Evolutionary conservation across 2,329 filamentous ascomycete species (phyloP).

Genomic region (Sphaerulina populicola): DNA sequence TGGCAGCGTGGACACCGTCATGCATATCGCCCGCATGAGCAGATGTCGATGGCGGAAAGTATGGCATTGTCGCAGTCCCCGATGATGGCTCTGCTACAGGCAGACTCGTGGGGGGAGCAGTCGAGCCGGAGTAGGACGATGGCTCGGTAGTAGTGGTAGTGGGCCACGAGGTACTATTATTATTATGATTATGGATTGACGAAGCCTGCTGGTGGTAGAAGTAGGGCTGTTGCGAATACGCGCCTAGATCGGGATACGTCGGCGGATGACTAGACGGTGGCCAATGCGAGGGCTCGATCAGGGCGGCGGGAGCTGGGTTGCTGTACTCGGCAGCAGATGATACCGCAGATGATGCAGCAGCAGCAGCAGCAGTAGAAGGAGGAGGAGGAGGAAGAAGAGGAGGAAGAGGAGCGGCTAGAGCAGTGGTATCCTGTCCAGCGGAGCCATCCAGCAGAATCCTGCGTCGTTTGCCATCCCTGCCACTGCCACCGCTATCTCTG

Average conservation of each 20-base stretch:
- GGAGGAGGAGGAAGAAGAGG: too few species aligned
- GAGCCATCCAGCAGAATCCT: conserved; percentile 3
- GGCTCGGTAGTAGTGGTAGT: background rate
- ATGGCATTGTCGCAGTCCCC: conserved; percentile 16
- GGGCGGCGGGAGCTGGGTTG: conserved; percentile 7
- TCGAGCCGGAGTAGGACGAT: background rate
- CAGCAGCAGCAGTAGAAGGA: background rate
- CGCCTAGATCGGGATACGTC: conserved; percentile 23
- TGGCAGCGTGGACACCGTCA: conserved; percentile 11
- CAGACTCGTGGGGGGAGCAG: conserved; percentile 11
- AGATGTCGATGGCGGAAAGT: conserved; percentile 14
- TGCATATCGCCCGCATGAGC: conserved; percentile 4
- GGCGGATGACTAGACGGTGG: conserved; percentile 13
- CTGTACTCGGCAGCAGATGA: conserved; percentile 3
- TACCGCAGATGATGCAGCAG: conserved; percentile 3
- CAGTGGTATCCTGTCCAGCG: background rate
- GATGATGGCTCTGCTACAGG: conserved; percentile 13
- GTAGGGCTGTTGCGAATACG: conserved; percentile 27
- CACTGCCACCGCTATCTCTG: background rate
- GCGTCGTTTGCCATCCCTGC: conserved; percentile 8
- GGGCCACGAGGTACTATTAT: conserved; percentile 18
- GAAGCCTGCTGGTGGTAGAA: conserved; percentile 25
- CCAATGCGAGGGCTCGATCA: conserved; percentile 13
- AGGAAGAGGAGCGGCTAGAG: background rate
- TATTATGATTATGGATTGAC: conserved; percentile 3